These are phyloP conservation scores for Picea abies DNA, from an alignment of 83 land plant species.

Conservation along the genomic window DNA sequence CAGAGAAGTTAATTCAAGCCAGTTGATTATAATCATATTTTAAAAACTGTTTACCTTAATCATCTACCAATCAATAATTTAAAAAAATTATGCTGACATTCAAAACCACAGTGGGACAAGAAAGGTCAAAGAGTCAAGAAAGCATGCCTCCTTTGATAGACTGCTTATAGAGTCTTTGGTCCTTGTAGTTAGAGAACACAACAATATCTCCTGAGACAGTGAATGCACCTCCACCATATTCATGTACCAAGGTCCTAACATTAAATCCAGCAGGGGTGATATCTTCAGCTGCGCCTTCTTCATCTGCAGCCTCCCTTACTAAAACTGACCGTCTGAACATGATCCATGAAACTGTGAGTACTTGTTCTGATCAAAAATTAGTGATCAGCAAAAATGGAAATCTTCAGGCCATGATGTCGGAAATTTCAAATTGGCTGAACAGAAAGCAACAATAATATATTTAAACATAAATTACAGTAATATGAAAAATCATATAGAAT, in stretches of 20 bases:
- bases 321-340: slow-evolving; percentile 68
- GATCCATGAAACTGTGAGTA: neutral
- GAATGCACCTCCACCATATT: slow-evolving; percentile 98
- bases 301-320: slow-evolving; percentile 53
- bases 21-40: neutral
- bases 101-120: neutral
- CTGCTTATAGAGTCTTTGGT: slow-evolving; percentile 91
- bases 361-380: too few relatives aligned
- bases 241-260: slow-evolving; percentile 89
- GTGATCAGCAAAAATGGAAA: too few relatives aligned
- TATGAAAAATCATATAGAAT: too few relatives aligned
- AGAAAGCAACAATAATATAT: too few relatives aligned
- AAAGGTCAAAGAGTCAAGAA: too few relatives aligned
- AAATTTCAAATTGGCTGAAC: too few relatives aligned
- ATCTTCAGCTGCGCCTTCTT: slow-evolving; percentile 52
- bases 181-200: slow-evolving; percentile 88
- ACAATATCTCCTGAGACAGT: slow-evolving; percentile 55
- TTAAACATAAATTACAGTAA: too few relatives aligned
- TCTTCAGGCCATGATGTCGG: too few relatives aligned
- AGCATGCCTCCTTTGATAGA: slow-evolving; percentile 55
- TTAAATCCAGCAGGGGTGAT: slow-evolving; percentile 75
- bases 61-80: neutral
- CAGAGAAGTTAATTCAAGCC: neutral
- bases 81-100: neutral
- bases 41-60: neutral